A percentile compares a stretch with the other conserved stretches of the same genome.
These are phyloP conservation scores for Cardamine occulta DNA, from an alignment of 345 rosid species.

Conservation along the genomic window DNA sequence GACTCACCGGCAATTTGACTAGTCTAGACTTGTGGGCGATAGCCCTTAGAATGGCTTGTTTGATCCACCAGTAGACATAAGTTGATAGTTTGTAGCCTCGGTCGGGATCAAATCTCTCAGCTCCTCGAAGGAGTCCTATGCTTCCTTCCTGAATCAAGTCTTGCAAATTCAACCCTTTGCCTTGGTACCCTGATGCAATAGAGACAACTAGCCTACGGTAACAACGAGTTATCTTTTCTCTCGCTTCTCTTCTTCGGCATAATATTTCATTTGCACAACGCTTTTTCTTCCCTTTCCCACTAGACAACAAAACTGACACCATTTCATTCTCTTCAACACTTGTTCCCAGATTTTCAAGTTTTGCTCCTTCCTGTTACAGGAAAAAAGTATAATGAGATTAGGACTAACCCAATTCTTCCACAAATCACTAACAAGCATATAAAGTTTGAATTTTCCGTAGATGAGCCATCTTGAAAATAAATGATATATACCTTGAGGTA, in stretches of 20 bases:
- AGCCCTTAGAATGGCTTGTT: conserved; percentile 59
- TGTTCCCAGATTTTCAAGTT: conserved; percentile 49
- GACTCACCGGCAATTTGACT: conserved; percentile 59
- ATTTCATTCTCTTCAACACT: conserved; percentile 45
- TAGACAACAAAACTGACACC: conserved; percentile 41
- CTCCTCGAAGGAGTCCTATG: conserved; percentile 62
- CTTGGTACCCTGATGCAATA: conserved; percentile 56
- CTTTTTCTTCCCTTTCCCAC: conserved; percentile 40
- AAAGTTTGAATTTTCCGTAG: not conserved
- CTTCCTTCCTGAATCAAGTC: conserved; percentile 69
- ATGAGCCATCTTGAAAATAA: not conserved
- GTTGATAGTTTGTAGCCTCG: conserved; percentile 65
- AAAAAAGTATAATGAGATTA: not conserved
- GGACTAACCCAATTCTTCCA: not conserved
- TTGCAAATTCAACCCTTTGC: conserved; percentile 58
- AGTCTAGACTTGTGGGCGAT: conserved; percentile 54
- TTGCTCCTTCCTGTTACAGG: conserved; percentile 53
- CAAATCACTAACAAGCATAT: not conserved
- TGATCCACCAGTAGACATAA: conserved; percentile 71
- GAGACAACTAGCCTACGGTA: conserved; percentile 57
- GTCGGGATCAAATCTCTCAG: conserved; percentile 60
- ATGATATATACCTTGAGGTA: conserved; percentile 48
- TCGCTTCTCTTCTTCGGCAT: conserved; percentile 53
- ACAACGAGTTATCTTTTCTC: conserved; percentile 50
- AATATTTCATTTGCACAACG: conserved; percentile 47